Percentiles rank a stretch among this genome's conserved stretches.
phyloP scores from a whole-genome alignment of 1,139 yeast genomes.

The Blastobotrys ciferrii region DNA sequence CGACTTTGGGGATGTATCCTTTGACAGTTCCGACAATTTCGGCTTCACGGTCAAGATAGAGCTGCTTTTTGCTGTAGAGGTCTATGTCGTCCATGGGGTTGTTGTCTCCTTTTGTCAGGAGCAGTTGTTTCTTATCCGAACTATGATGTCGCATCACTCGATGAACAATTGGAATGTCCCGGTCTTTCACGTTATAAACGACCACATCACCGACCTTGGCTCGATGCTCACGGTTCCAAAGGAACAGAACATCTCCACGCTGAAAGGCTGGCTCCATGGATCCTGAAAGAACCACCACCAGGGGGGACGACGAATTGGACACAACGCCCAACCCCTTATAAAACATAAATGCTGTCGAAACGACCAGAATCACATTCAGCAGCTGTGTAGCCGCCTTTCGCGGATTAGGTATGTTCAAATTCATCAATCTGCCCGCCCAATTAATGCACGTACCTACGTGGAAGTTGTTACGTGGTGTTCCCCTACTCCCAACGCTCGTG shows the following conservation, averaged over 20 bases:
- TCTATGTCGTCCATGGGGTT: conserved; percentile 89
- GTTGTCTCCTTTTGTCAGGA: conserved; percentile 95
- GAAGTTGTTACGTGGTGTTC: no score
- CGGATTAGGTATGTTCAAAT: conserved; percentile 16
- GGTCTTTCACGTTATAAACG: conserved; percentile 82
- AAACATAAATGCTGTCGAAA: conserved; percentile 85
- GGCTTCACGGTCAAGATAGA: conserved; percentile 67
- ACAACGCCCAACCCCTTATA: conserved; percentile 83
- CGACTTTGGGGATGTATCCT: conserved; percentile 88
- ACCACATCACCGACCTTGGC: conserved; percentile 91
- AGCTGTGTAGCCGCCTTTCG: conserved; percentile 48
- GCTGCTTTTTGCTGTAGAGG: conserved; percentile 73
- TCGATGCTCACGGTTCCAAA: conserved; percentile 76
- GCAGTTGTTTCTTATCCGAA: conserved; percentile 54
- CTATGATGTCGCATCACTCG: conserved; percentile 81
- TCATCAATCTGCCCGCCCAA: conserved; percentile 8
- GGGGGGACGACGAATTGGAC: conserved; percentile 86
- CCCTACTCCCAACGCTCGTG: no score
- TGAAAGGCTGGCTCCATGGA: conserved; percentile 99
- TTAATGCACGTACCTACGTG: no score
- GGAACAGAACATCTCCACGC: conserved; percentile 88
- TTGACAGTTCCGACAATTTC: conserved; percentile 90
- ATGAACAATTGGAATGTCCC: conserved; percentile 91
- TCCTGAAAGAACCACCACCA: conserved; percentile 94
- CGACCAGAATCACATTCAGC: conserved; percentile 70